Conservation (phyloP, 1,139 yeast species). For the Blastobotrys malaysiensis region DNA sequence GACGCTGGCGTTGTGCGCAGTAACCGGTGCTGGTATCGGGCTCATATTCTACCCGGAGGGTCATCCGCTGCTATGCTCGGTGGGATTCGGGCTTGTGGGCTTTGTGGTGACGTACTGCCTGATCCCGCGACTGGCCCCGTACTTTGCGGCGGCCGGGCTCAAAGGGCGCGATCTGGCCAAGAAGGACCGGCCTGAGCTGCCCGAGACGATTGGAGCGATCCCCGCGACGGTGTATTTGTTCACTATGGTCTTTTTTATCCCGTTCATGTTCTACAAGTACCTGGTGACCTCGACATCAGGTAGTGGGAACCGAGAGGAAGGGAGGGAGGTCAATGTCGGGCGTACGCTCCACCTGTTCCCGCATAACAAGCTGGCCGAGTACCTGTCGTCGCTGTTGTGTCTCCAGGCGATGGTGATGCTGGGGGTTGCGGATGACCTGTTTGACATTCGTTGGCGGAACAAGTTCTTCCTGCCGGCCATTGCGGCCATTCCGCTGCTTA, state of each 20-base stretch:
- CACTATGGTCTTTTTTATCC: conserved; percentile 78
- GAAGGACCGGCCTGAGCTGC: conserved; percentile 60
- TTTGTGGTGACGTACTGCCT: conserved; percentile 52
- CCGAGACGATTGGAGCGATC: conserved; percentile 90
- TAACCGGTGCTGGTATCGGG: conserved; percentile 10
- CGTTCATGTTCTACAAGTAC: conserved; percentile 80
- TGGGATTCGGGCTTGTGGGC: conserved; percentile 66
- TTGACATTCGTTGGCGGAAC: conserved; percentile 96
- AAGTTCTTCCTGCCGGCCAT: conserved; percentile 93
- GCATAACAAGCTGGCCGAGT: conserved; percentile 79
- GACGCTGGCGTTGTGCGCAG: neutral
- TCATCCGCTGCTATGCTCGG: conserved; percentile 28
- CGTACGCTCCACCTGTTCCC: conserved; percentile 48
- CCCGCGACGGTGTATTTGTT: conserved; percentile 77
- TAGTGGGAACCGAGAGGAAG: conserved; percentile 48
- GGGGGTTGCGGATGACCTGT: conserved; percentile 90
- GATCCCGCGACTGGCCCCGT: conserved; percentile 61
- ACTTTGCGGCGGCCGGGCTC: conserved; percentile 72
- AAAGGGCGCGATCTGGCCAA: conserved; percentile 82
- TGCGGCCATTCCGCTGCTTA: conserved; percentile 83
- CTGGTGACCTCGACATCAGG: conserved; percentile 56
- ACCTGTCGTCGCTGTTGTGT: conserved; percentile 76
- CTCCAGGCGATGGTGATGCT: conserved; percentile 77
- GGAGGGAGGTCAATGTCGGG: conserved; percentile 22
- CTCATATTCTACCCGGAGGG: conserved; percentile 20